phyloP scores from a whole-genome alignment of 768 basidiomycete species.

The Panellus pusillus region DNA sequence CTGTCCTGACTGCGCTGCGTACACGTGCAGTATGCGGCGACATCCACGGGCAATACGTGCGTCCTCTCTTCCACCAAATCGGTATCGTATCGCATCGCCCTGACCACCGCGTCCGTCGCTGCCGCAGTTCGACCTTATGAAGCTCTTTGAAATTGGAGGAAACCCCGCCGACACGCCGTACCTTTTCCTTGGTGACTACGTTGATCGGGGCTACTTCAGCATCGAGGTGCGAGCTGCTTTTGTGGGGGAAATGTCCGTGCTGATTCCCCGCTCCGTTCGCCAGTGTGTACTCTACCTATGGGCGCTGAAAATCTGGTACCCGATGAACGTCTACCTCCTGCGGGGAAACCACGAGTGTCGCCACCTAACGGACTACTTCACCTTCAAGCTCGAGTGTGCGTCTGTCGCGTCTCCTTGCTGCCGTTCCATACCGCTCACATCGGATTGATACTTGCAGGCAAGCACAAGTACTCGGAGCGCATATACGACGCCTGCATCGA shows the following conservation, averaged over 20 bases:
- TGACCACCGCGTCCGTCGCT: neutral
- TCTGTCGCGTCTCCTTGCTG: conserved; percentile 13
- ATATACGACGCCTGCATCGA: conserved; percentile 99
- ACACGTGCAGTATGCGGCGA: conserved; percentile 83
- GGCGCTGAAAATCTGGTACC: conserved; percentile 99
- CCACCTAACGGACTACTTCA: conserved; percentile 98
- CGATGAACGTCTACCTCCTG: conserved; percentile 92
- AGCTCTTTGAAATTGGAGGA: conserved; percentile 91
- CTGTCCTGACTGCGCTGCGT: neutral
- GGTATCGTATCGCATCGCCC: too few species aligned
- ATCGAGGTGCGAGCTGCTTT: conserved; percentile 63
- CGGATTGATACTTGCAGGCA: conserved; percentile 53
- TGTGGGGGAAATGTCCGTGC: neutral
- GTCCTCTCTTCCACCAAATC: conserved; percentile 30
- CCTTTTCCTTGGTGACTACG: conserved; percentile 91
- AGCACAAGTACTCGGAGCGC: conserved; percentile 97
- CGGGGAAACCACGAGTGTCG: conserved; percentile 99
- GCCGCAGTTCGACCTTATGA: conserved; percentile 87
- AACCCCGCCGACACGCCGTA: conserved; percentile 94
- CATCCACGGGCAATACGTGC: conserved; percentile 98
- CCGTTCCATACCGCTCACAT: conserved; percentile 3
- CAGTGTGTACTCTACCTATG: conserved; percentile 98
- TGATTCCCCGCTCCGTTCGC: conserved; percentile 17
- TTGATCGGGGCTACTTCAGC: conserved; percentile 91
- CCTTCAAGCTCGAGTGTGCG: conserved; percentile 97